These are phyloP conservation scores for Pseudogymnoascus sp. DNA, from an alignment of 2,329 filamentous ascomycete species.

Conservation along the genomic window DNA sequence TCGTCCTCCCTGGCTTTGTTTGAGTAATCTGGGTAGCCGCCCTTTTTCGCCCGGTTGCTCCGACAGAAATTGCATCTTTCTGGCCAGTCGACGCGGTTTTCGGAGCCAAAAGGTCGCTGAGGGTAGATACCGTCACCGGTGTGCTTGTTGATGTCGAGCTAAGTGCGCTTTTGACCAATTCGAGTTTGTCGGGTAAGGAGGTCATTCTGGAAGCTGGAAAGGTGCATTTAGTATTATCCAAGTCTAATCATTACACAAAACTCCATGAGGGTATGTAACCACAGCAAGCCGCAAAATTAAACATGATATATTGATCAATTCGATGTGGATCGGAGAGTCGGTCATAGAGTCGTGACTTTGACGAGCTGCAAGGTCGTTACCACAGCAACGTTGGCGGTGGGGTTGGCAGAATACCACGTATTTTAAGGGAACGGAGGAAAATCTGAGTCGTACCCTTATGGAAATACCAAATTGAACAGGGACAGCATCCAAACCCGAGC, in stretches of 20 bases:
- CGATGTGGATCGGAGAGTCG: background rate
- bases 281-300: constrained; percentile 1
- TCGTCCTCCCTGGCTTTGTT: constrained; percentile 15
- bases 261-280: constrained; percentile 11
- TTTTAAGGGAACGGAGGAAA: constrained; percentile 1
- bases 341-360: constrained; percentile 4
- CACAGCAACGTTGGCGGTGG: constrained; percentile 7
- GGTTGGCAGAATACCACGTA: background rate
- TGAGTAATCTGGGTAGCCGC: constrained; percentile 9
- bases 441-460: background rate
- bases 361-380: constrained; percentile 6
- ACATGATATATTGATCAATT: constrained; percentile 7
- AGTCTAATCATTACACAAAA: constrained; percentile 29
- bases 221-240: constrained; percentile 20
- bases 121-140: constrained; percentile 35
- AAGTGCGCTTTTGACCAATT: constrained; percentile 41
- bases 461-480: background rate
- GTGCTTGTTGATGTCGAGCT: constrained; percentile 42
- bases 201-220: constrained; percentile 32
- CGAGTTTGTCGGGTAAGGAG: constrained; percentile 34
- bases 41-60: background rate
- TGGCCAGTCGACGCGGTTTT: constrained; percentile 20
- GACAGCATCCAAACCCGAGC: background rate
- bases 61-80: constrained; percentile 9
- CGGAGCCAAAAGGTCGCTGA: constrained; percentile 40